phyloP scores from a whole-genome alignment of 148 eudicot species.

The Diospyros kaki region DNA sequence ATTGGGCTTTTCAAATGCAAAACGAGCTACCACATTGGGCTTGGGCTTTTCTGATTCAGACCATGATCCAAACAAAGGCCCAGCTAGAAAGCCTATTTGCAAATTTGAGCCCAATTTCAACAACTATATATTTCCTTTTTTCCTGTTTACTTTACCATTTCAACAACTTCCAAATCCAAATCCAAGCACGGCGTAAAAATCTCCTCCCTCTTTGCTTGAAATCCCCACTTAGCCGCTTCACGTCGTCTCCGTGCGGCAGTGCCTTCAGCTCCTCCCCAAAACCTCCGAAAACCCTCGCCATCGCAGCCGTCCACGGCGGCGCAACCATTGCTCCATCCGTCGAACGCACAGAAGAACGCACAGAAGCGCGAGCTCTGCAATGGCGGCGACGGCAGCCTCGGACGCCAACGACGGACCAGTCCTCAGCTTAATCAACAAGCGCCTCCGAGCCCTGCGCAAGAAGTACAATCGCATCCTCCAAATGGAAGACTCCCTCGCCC shows the following conservation, averaged over 20 bases:
- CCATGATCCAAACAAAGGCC: too few relatives aligned
- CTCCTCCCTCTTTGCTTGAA: background rate
- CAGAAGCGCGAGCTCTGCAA: background rate
- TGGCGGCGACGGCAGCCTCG: conserved; percentile 25
- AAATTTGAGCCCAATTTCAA: too few relatives aligned
- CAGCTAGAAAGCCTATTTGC: too few relatives aligned
- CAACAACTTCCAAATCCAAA: too few relatives aligned
- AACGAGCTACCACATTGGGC: too few relatives aligned
- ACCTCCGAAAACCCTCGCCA: conserved; percentile 16
- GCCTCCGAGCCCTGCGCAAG: conserved; percentile 74
- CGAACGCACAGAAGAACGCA: background rate
- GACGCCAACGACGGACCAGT: conserved; percentile 64
- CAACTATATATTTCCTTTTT: too few relatives aligned
- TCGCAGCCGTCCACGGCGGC: conserved; percentile 20
- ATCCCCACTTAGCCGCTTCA: background rate
- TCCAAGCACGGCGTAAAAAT: too few relatives aligned
- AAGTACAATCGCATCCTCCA: conserved; percentile 68
- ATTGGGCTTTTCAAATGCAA: too few relatives aligned
- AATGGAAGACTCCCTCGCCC: conserved; percentile 56
- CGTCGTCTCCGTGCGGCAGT: background rate
- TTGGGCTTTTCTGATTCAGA: too few relatives aligned
- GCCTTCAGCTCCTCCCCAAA: background rate
- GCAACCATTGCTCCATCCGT: background rate
- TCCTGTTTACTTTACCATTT: too few relatives aligned
- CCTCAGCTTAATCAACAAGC: conserved; percentile 65